Conservation (phyloP, 2,329 filamentous ascomycete genomes). For the Aspergillus pseudoviridinutans region DNA sequence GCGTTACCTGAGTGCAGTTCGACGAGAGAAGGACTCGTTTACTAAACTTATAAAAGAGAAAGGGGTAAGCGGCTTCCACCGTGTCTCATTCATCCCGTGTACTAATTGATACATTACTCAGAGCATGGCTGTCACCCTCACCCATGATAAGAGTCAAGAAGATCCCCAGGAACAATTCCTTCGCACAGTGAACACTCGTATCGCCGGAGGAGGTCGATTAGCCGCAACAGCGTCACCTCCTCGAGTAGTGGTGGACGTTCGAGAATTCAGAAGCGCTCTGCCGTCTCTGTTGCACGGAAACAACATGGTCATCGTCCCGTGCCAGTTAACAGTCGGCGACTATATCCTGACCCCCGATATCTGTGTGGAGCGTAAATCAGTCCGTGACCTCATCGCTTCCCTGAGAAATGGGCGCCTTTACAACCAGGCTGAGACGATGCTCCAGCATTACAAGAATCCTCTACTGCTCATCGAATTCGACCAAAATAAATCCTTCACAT, state of each 20-base stretch:
- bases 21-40: conserved; percentile 95
- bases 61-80: conserved; percentile 50
- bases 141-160: conserved; percentile 65
- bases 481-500: conserved; percentile 92
- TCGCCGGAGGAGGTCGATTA: conserved; percentile 85
- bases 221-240: conserved; percentile 81
- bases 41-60: conserved; percentile 93
- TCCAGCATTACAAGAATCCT: conserved; percentile 81
- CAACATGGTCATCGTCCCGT: conserved; percentile 83
- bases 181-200: conserved; percentile 91
- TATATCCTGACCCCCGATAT: conserved; percentile 90
- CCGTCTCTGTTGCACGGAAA: conserved; percentile 88
- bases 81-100: not conserved
- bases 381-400: conserved; percentile 85
- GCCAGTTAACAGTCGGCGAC: conserved; percentile 93
- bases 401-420: conserved; percentile 90
- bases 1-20: conserved; percentile 79
- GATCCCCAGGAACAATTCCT: conserved; percentile 90
- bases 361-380: conserved; percentile 90
- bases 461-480: conserved; percentile 98
- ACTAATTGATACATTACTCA: conserved; percentile 20
- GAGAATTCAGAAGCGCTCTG: conserved; percentile 90
- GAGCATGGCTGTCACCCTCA: conserved; percentile 85
- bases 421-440: conserved; percentile 90
- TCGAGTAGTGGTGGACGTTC: conserved; percentile 88